Conservation (phyloP, 192 early-diverging fungal species). For the Backusella morwellensis region DNA sequence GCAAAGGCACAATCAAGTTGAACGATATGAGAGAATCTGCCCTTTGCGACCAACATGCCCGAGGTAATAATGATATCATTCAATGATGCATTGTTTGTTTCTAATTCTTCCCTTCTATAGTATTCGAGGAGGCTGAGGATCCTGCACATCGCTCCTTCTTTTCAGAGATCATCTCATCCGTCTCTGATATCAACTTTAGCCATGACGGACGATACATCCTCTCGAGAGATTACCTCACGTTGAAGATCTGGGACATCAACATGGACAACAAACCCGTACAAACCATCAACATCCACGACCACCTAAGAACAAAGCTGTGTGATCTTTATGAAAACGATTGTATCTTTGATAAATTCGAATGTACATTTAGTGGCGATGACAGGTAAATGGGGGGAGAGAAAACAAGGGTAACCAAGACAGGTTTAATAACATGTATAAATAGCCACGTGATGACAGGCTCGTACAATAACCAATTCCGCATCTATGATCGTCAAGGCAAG, state of each 20-base stretch:
- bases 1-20: constrained; percentile 96
- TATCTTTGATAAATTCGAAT: constrained; percentile 99
- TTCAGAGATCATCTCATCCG: constrained; percentile 98
- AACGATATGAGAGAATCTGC: constrained; percentile 95
- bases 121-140: constrained; percentile 95
- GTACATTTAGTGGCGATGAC: constrained; percentile 93
- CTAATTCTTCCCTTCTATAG: constrained; percentile 25
- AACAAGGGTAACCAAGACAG: not conserved
- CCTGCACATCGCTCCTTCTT: constrained; percentile 95
- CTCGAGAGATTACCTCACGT: constrained; percentile 93
- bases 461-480: constrained; percentile 98
- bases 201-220: constrained; percentile 94
- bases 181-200: constrained; percentile 96
- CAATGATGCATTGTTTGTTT: no score
- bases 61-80: constrained; percentile 53
- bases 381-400: constrained; percentile 51
- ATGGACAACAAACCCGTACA: constrained; percentile 93
- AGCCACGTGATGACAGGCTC: constrained; percentile 86
- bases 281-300: constrained; percentile 95
- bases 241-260: constrained; percentile 98
- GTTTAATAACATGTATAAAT: no score
- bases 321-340: constrained; percentile 99
- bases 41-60: constrained; percentile 90
- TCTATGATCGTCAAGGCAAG: constrained; percentile 79
- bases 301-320: constrained; percentile 91